Conservation (phyloP, 2,329 filamentous ascomycete species). For the Talaromyces sp. region DNA sequence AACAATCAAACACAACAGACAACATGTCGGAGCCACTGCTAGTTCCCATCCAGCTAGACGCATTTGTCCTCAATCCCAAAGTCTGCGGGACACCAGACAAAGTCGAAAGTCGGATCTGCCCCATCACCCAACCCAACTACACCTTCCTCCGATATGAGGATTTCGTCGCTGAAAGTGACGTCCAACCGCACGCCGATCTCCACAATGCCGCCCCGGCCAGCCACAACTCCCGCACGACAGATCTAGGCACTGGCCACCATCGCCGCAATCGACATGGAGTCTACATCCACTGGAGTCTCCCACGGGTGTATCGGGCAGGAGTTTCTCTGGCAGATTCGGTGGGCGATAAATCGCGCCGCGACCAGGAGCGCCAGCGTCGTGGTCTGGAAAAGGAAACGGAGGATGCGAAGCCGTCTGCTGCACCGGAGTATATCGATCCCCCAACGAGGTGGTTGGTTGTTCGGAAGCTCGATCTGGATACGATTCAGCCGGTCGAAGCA, state of each 20-base stretch:
- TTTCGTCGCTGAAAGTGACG: constrained; percentile 33
- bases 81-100: constrained; percentile 20
- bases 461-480: constrained; percentile 21
- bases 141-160: constrained; percentile 38
- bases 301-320: constrained; percentile 33
- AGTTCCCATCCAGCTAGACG: constrained; percentile 18
- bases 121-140: constrained; percentile 47
- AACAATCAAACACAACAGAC: too few relatives aligned
- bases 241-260: constrained; percentile 23
- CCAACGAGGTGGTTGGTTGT: constrained; percentile 39
- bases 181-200: constrained; percentile 35
- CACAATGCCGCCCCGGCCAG: constrained; percentile 28
- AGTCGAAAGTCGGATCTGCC: constrained; percentile 29
- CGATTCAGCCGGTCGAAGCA: constrained; percentile 34
- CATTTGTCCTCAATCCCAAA: constrained; percentile 25
- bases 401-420: too few relatives aligned
- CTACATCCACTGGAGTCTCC: constrained; percentile 43
- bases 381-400: too few relatives aligned
- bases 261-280: constrained; percentile 34
- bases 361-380: too few relatives aligned
- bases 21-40: not conserved
- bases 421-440: too few relatives aligned
- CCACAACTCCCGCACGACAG: not conserved
- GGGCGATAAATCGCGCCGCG: too few relatives aligned
- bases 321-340: not conserved